Conservation (phyloP, 805 yeast species). For the Lipomyces japonicus region DNA sequence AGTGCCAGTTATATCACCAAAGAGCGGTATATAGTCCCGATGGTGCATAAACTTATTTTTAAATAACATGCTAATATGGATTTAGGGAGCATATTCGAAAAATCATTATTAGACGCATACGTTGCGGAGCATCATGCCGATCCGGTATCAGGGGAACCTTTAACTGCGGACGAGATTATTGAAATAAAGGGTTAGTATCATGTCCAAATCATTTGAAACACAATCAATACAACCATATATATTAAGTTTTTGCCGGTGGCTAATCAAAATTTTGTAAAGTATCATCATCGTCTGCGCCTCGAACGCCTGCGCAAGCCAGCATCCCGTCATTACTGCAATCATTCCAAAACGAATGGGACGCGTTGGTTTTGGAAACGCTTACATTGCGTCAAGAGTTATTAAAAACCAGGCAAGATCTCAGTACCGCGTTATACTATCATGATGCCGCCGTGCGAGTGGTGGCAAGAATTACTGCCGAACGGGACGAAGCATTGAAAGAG, state of each 20-base stretch:
- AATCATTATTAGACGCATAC: conserved; percentile 55
- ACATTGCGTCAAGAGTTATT: conserved; percentile 68
- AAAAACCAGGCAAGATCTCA: conserved; percentile 64
- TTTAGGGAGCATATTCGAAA: conserved; percentile 67
- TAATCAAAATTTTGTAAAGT: background rate
- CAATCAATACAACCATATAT: background rate
- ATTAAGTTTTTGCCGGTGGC: background rate
- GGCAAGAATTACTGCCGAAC: conserved; percentile 65
- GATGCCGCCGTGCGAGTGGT: conserved; percentile 91
- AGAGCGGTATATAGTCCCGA: conserved; percentile 18
- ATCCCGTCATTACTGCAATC: conserved; percentile 74
- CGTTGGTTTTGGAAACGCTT: conserved; percentile 75
- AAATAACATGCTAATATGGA: background rate
- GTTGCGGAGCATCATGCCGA: conserved; percentile 64
- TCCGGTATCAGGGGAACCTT: conserved; percentile 66
- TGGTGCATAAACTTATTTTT: background rate
- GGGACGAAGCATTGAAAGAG: conserved; percentile 69
- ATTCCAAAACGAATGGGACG: conserved; percentile 88
- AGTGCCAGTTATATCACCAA: conserved; percentile 23
- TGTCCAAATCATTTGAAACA: background rate
- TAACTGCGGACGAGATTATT: conserved; percentile 57
- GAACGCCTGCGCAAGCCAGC: conserved; percentile 53
- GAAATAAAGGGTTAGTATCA: conserved; percentile 34
- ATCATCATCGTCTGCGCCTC: conserved; percentile 30
- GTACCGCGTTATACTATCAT: conserved; percentile 72